Conservation (phyloP, 2,329 filamentous ascomycete species). For the Trichocomaceae sp. region DNA sequence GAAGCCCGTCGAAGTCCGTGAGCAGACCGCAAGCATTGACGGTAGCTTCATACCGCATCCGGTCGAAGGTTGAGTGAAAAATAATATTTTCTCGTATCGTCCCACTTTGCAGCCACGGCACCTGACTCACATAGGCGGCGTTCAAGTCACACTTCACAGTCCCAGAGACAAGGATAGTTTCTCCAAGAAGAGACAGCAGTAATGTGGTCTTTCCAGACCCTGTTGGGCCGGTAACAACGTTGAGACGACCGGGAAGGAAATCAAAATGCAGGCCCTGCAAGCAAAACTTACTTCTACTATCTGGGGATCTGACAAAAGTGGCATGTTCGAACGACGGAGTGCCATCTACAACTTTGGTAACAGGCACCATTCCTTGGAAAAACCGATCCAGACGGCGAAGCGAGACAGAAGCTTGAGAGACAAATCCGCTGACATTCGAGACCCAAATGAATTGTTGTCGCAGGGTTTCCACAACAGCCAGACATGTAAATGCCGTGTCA, state of each 20-base stretch:
- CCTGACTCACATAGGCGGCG: slow-evolving; percentile 54
- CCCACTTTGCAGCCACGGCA: slow-evolving; percentile 60
- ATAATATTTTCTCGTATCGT: slow-evolving; percentile 60
- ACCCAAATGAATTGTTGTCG: slow-evolving; percentile 48
- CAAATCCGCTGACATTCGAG: slow-evolving; percentile 38
- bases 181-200: slow-evolving; percentile 27
- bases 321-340: slow-evolving; percentile 43
- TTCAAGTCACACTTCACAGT: slow-evolving; percentile 41
- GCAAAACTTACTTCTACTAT: slow-evolving; percentile 39
- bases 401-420: slow-evolving; percentile 43
- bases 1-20: slow-evolving; percentile 51
- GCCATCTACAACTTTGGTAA: slow-evolving; percentile 45
- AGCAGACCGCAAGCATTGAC: slow-evolving; percentile 55
- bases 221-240: slow-evolving; percentile 49
- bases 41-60: slow-evolving; percentile 51
- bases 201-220: slow-evolving; percentile 54
- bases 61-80: slow-evolving; percentile 54
- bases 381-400: slow-evolving; percentile 50
- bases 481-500: slow-evolving; percentile 52
- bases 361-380: slow-evolving; percentile 46
- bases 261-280: slow-evolving; percentile 38
- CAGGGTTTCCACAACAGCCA: slow-evolving; percentile 48
- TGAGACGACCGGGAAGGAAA: slow-evolving; percentile 50
- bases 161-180: slow-evolving; percentile 21
- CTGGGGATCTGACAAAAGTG: slow-evolving; percentile 46